Base-by-base conservation (phyloP, 805 yeast species). In the Wickerhamiella galacta region DNA sequence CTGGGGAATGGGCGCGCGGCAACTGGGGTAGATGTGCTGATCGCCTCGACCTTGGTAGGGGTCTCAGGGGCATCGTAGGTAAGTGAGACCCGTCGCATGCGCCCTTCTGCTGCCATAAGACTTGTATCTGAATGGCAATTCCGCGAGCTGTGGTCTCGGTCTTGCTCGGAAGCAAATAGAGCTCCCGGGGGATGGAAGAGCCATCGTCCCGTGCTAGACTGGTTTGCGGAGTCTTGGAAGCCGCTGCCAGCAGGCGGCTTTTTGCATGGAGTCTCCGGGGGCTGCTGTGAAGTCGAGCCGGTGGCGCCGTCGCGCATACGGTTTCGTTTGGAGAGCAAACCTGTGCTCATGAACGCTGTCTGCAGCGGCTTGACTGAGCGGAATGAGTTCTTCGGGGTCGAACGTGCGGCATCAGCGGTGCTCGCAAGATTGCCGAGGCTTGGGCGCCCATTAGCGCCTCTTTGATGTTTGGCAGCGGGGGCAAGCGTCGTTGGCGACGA, bases 301-400 rank as follows among this genome's bases (percentile, higher is more conserved):
- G 27, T 39, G 31, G 28, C 32, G 29, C 38, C 39, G 37, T 15
- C 12, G 12, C 12, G 44, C 35, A 33, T 53, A 48, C 52, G 45
- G 28, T 72, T 58, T 54, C 76, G 60, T 51, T 73, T 73, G 24
- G 76, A 70, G 38, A 74, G 53, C 22, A 81, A 56, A 0, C 94
- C 94, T 0, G 79, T 58, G 2, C 85, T 68, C 50, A 70, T 64
- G 53, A 81, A 81, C 11, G 90, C 93, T 0, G 85, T 75, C 50
- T 80, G 93, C 25, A 81, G 61, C 2, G 94, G 94, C 48, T 76
- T 78, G 16, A 78, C 90, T 30, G 71, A 68, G 41, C 71, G 68
- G 53, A 40, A 45, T 2, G 75, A 79, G 11, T 12, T 24, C 14
- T 24, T 14, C 7, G 14, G 14, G 14, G 7, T 24, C n/a, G n/a